A percentile compares a stretch with the other conserved stretches of the same genome.
phyloP scores from a whole-genome alignment of 2,329 filamentous ascomycete species.

The Capronia epimyces region DNA sequence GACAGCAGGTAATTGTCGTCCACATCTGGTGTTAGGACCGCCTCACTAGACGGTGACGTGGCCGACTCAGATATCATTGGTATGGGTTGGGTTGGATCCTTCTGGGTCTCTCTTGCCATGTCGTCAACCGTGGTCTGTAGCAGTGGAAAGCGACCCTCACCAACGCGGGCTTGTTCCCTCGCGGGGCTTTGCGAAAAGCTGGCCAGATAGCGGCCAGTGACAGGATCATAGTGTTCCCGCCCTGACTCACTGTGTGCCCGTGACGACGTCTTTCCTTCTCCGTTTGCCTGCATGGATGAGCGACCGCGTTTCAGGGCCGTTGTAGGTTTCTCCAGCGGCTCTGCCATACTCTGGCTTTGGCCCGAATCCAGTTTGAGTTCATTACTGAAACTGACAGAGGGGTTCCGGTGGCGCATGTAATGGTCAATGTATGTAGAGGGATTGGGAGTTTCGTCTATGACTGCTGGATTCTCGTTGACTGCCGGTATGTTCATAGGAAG shows the following conservation, averaged over 20 bases:
- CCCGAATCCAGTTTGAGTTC: conserved; percentile 40
- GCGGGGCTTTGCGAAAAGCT: conserved; percentile 24
- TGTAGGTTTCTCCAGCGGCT: conserved; percentile 36
- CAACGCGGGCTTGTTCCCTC: conserved; percentile 25
- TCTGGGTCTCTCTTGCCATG: conserved; percentile 25
- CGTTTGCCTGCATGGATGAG: conserved; percentile 18
- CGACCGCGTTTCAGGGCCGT: conserved; percentile 24
- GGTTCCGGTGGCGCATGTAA: conserved; percentile 38
- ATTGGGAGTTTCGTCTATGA: conserved; percentile 28
- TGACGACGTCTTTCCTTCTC: conserved; percentile 11
- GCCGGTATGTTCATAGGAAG: conserved; percentile 44
- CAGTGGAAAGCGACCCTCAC: conserved; percentile 28
- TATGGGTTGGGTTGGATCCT: conserved; percentile 14
- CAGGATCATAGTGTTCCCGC: conserved; percentile 24
- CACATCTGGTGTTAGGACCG: conserved; percentile 21
- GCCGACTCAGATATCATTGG: conserved; percentile 26
- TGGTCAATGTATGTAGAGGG: conserved; percentile 31
- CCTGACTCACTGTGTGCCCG: conserved; percentile 29
- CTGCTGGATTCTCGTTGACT: conserved; percentile 32
- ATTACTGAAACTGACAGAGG: conserved; percentile 42
- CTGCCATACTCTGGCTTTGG: conserved; percentile 35
- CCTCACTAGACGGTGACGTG: conserved; percentile 21
- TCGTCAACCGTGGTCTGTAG: conserved; percentile 29
- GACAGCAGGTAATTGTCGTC: conserved; percentile 16
- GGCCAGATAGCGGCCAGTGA: conserved; percentile 25